Evolutionary conservation across 1,284 basidiomycete species (phyloP), one percentile per base, ranked within the genome.

Genomic region (Phellinidium pouzarii): DNA sequence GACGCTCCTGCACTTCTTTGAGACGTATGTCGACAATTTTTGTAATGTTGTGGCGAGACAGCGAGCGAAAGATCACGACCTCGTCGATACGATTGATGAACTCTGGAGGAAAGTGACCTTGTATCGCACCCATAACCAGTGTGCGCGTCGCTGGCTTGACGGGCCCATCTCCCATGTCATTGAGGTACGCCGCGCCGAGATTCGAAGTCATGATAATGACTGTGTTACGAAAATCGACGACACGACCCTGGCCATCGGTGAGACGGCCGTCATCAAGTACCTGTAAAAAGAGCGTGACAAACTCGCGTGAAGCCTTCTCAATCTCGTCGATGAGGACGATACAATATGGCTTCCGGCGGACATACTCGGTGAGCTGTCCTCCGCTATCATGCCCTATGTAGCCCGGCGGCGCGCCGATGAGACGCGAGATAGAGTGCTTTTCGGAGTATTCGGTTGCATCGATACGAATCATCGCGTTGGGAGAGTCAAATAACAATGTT

Each of bases 201-300:
- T 98, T 98, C 50, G 90, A 93, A 3, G 94, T 97, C 77, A 96
- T 86, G 66, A 94, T 90, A 64, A 97, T 91, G 62, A 95, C 90
- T 1, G 91, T 90, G 65, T 92, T 95, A 59, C 82, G 74, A 74
- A 92, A 88, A 66, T 82, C 78, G 38, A 91, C 80, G 22, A 87
- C 71, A 54, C 86, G 79, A 20, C 88, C 88, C 67, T 91, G 87
- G 7, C 87, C 85, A 61, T 97, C 94, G 14, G 93, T 96, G 58
- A 97, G 74, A 48, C 84, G 82, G n/a, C 94, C 94, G 61, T 98
- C 95, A 62, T 98, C 94, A 52, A 98, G 80, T 31, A 97, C 89
- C 69, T 97, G 94, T 14, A 98, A 74, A 68, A 97, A 90, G 44
- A 97, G 76, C 38, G 91, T 94, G 59, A 93, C 83, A 57, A 97